Base-by-base conservation (phyloP, 768 basidiomycete species). In the Boletus sp. region DNA sequence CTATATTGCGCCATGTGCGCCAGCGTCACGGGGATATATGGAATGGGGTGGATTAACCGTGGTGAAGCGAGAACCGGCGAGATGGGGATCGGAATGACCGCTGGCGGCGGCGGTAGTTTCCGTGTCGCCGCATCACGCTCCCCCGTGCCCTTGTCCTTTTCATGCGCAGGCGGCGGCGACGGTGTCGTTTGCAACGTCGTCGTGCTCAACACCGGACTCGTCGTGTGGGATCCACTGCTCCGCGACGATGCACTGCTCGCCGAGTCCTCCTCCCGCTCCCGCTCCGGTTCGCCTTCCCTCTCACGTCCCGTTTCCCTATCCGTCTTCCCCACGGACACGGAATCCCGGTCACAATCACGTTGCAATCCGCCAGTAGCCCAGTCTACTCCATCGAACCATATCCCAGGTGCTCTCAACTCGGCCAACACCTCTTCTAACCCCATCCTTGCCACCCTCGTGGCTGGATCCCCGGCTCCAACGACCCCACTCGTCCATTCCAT, bases 121-220 rank as follows among this genome's bases (percentile, higher is more conserved):
- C 46, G 64, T 17, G 27, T 49, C 30, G 41, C 41, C 30, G 41
- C 41, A 10, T 54, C 58, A 10, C n/a, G 46, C 14, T 53, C 57
- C 9, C 30, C 70, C 4, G 72, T 70, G 50, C 74, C 76, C 42
- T 71, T 69, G 13, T 70, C 70, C 55, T 73, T 73, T 51, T 70
- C 69, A 15, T 64, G 65, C 2, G 69, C 61, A 27, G 87, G 87
- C 0, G 87, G 84, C 0, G 88, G 88, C 2, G 84, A 87, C 0
- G 88, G 88, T 7, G 88, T 89, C n/a, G 88, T 90, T 57, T 85
- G 84, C 30, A 90, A 64, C 7, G 88, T 90, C 8, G 84, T 81
- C 1, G 86, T 85, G 13, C 86, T 88, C 27, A 89, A 64, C 4
- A 88, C 87, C 0, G 88, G 88, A 58, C 87, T 88, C 19, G 88